Evolutionary conservation across 2,329 filamentous ascomycete genomes (phyloP), one percentile per base, ranked within the genome.

Genomic region (Epichloe sibirici): DNA sequence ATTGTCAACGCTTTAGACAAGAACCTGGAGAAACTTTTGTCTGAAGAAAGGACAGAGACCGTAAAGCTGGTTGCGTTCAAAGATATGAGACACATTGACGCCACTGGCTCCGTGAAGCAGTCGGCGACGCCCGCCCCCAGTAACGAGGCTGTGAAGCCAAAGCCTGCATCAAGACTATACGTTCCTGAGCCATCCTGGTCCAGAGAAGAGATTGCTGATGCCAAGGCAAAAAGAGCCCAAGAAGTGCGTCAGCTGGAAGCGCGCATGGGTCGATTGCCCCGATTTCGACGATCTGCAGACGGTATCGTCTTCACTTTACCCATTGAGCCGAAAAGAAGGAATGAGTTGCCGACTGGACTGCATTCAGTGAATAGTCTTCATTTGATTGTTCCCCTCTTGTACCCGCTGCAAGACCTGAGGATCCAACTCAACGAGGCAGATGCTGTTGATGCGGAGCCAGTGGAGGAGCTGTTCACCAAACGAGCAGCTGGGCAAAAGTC

Each of bases 201-300:
- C 0, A 67, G 68, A 38, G 77, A 83, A 46, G 75, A 89, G 63
- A 82, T 79, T 53, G 69, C 71, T 3, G 72, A 77, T 54, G 87
- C 87, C 35, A 79, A 80, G 61, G 75, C 77, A 42, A 77, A 77
- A 51, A 74, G 87, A 55, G 78, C 81, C 21, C 71, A 76, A 47
- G 85, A 91, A 63, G 78, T 79, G 25, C 78, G 82, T 39, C 86
- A 90, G 61, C 74, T 93, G 0, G 86, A 90, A 68, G 78, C 86
- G 31, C 80, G 88, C 35, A 82, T 93, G 74, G 79, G 84, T 15
- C 76, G 84, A 57, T 64, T 85, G 48, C 74, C 81, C 1, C 66
- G 80, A 38, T 93, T 86, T 62, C 77, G 81, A 34, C 86, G 83
- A 57, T 83, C 82, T 1, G 71, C 76, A 34, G 85, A 90, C 65